These are phyloP conservation scores for Leishmania martiniquensis DNA, from an alignment of 208 protist genomes.

Conservation along the genomic window DNA sequence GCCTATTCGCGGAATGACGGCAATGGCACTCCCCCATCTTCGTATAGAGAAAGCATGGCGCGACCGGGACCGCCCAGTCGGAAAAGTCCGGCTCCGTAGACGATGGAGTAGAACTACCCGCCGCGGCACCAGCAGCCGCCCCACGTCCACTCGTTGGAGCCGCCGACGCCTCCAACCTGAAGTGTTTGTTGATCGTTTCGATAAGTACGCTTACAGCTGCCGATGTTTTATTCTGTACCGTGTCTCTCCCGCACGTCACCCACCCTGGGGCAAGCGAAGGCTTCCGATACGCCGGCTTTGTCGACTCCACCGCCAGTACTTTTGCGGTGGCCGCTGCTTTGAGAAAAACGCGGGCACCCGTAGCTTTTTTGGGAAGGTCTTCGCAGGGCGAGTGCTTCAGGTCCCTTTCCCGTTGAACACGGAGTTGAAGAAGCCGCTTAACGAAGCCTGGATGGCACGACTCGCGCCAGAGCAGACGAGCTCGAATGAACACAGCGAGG, in stretches of 20 bases:
- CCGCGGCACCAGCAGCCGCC: neutral
- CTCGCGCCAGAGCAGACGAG: conserved; percentile 62
- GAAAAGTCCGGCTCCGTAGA: conserved; percentile 32
- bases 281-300: conserved; percentile 29
- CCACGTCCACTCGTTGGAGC: neutral
- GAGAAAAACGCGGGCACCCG: conserved; percentile 18
- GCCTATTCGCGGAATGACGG: conserved; percentile 4
- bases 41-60: conserved; percentile 17
- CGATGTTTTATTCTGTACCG: conserved; percentile 54
- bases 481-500: conserved; percentile 51
- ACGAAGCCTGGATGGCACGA: conserved; percentile 58
- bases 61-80: conserved; percentile 36
- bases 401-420: neutral
- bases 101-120: neutral
- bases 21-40: conserved; percentile 20
- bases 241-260: conserved; percentile 54
- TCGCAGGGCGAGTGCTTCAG: conserved; percentile 9
- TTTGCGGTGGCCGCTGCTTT: conserved; percentile 31
- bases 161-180: conserved; percentile 23
- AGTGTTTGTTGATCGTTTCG: conserved; percentile 39
- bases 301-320: conserved; percentile 15
- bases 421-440: conserved; percentile 45
- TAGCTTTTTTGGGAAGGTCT: neutral
- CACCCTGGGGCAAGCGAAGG: conserved; percentile 58
- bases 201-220: conserved; percentile 44